Evolutionary conservation across 805 yeast species (phyloP), one percentile per base, ranked within the genome.

Genomic region (Candida hungchunana): DNA sequence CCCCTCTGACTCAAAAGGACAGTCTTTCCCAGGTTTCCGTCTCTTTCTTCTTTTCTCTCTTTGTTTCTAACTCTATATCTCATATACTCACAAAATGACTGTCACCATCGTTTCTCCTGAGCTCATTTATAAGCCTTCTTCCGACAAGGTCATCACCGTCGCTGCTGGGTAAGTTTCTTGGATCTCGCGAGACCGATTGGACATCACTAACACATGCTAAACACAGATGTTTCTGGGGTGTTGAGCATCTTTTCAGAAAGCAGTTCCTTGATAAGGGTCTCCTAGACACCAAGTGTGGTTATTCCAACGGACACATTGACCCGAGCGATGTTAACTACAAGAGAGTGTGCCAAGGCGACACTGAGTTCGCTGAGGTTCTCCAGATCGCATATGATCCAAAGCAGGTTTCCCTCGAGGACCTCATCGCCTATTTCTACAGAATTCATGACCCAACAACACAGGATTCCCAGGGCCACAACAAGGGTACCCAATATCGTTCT

Each of bases 391-490:
- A 75, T 52, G 89, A 88, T 50, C 96, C 96, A 17, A 45, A 68
- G 4, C 47, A 59, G 13, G 69, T 85, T 2, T 43, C 74, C 4
- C 69, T 77, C 50, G 72, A 62, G 37, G 84, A 82, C 18, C 62
- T 90, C 29, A 61, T 86, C 28, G 88, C 81, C 37, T 85, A 88
- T 48, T 93, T 90, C 67, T 89, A 87, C 66, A 70, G 82, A 51
- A 86, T 87, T 58, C 98, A 90, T 59, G 97, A 93, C 61, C 97
- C 98, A 31, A 93, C 97, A 3, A 80, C 88, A 3, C 42, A 71
- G 35, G 77, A 89, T 52, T 54, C 73, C 2, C 97, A 93, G 61
- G 98, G 98, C 4, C 83, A 85, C 14, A 96, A 90, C 54, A 50
- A 51, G 7, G 98, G 98, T 8, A 76, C 90, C 1, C 97, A 93